phyloP scores from a whole-genome alignment of 305 asterid genomes.

The Fraxinus platypoda region DNA sequence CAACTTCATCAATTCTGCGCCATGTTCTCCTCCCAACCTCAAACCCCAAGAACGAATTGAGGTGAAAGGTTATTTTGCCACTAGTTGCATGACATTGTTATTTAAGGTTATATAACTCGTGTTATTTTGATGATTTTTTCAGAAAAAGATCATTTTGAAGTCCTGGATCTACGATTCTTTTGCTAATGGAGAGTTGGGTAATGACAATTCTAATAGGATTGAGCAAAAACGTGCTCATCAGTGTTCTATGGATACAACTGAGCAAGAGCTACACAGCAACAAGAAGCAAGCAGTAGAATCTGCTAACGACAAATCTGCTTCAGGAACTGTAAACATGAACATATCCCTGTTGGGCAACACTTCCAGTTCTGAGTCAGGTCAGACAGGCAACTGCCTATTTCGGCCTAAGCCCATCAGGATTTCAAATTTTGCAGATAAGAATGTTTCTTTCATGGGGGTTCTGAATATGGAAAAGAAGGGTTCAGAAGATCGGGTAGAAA shows the following conservation, averaged over 20 bases:
- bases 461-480: constrained; percentile 31
- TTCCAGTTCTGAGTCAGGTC: constrained; percentile 15
- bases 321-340: constrained; percentile 32
- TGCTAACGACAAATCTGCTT: constrained; percentile 25
- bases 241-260: constrained; percentile 40
- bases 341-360: constrained; percentile 38
- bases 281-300: constrained; percentile 62
- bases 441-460: constrained; percentile 25
- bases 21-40: neutral
- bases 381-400: neutral
- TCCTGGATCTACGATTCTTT: constrained; percentile 46
- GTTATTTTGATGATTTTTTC: constrained; percentile 42
- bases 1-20: neutral
- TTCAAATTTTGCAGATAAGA: constrained; percentile 33
- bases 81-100: constrained; percentile 3
- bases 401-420: constrained; percentile 22
- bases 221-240: constrained; percentile 57
- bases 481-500: constrained; percentile 29
- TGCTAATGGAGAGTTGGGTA: constrained; percentile 34
- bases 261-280: constrained; percentile 35
- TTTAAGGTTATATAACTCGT: constrained; percentile 3
- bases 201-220: constrained; percentile 38
- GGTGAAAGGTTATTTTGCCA: neutral
- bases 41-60: too few relatives aligned
- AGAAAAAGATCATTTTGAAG: constrained; percentile 47